Evolutionary conservation across 1,284 basidiomycete species (phyloP).

Genomic region (Filobasidium uniguttulatum): DNA sequence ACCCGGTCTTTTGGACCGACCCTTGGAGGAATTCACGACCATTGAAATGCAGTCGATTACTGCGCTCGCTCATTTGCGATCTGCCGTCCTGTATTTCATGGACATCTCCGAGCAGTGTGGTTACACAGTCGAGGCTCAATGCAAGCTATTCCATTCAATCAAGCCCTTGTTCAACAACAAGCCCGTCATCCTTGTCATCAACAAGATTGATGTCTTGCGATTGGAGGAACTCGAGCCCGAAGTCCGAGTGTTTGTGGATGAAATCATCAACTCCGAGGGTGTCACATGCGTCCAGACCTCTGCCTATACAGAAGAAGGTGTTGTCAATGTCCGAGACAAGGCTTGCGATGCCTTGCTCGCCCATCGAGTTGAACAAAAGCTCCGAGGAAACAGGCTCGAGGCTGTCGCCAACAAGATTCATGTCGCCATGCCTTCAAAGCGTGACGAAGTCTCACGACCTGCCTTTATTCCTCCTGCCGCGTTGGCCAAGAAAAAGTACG

Average conservation of each 20-base stretch:
- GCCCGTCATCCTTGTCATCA: slow-evolving; percentile 80
- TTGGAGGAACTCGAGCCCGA: slow-evolving; percentile 66
- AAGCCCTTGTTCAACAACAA: slow-evolving; percentile 88
- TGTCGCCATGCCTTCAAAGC: slow-evolving; percentile 71
- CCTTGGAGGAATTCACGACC: slow-evolving; percentile 96
- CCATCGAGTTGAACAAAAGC: slow-evolving; percentile 80
- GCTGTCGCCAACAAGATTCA: slow-evolving; percentile 83
- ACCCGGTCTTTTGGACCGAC: slow-evolving; percentile 77
- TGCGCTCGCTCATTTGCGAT: slow-evolving; percentile 81
- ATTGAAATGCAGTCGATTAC: slow-evolving; percentile 99
- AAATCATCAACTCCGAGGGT: slow-evolving; percentile 60
- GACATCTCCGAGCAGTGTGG: slow-evolving; percentile 93
- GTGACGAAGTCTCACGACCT: slow-evolving; percentile 69
- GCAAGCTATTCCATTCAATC: slow-evolving; percentile 94
- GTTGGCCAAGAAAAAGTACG: slow-evolving; percentile 62
- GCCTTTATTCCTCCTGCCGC: slow-evolving; percentile 76
- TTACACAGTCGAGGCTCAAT: slow-evolving; percentile 84
- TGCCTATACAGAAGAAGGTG: slow-evolving; percentile 86
- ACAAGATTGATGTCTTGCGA: slow-evolving; percentile 84
- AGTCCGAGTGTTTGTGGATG: slow-evolving; percentile 62
- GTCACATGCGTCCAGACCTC: slow-evolving; percentile 62
- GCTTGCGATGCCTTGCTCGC: slow-evolving; percentile 85
- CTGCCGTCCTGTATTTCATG: slow-evolving; percentile 90
- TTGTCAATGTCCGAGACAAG: slow-evolving; percentile 83
- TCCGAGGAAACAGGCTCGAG: slow-evolving; percentile 85